Conservation (phyloP, 192 early-diverging fungal species). For the Jimgerdemannia flammicorona region DNA sequence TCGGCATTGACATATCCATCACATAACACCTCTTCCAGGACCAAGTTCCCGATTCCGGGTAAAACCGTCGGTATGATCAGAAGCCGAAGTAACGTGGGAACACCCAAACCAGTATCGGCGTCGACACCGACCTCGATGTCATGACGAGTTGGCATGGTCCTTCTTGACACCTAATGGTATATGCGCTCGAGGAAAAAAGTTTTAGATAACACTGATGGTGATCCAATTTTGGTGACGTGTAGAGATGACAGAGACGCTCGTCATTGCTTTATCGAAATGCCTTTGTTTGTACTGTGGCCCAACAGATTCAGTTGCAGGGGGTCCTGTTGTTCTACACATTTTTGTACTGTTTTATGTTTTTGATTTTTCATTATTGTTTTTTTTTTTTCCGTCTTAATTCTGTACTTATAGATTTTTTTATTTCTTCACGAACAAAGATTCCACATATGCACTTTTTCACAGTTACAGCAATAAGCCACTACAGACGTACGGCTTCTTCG, state of each 20-base stretch:
- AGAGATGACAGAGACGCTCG: too few relatives aligned
- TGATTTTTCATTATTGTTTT: too few relatives aligned
- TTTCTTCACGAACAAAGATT: too few relatives aligned
- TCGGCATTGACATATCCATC: neutral
- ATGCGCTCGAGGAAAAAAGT: neutral
- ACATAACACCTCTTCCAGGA: neutral
- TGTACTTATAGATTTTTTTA: too few relatives aligned
- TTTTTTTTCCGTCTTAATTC: too few relatives aligned
- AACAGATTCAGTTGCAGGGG: too few relatives aligned
- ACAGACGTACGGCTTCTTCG: neutral
- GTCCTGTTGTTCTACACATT: too few relatives aligned
- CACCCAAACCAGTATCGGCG: neutral
- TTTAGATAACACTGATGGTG: neutral
- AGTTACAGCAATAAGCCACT: neutral
- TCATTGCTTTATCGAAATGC: too few relatives aligned
- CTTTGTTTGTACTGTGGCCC: too few relatives aligned
- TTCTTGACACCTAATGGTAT: neutral
- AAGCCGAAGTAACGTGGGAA: neutral
- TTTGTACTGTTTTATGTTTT: too few relatives aligned
- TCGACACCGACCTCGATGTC: neutral
- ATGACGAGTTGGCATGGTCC: neutral
- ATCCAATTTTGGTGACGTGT: neutral
- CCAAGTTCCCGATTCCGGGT: neutral
- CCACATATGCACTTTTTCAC: too few relatives aligned
- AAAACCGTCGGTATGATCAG: neutral